Percentiles rank a stretch among this genome's conserved stretches.
Conservation (phyloP, 1,139 yeast genomes). For the Meyerozyma sp. region DNA sequence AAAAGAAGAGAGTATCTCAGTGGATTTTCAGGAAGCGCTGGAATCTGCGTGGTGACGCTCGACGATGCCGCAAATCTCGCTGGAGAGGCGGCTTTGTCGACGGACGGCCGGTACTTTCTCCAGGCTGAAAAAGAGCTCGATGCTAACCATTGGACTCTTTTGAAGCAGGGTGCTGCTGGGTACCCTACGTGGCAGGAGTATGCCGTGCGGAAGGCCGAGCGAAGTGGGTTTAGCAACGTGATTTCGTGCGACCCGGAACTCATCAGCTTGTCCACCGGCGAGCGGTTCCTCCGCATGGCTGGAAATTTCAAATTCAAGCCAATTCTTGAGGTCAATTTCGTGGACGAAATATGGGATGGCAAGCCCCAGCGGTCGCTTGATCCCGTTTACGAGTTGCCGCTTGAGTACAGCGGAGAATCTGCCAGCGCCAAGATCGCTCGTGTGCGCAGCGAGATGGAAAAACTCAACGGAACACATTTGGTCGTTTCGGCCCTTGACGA, state of each 20-base stretch:
- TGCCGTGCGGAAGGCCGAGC: constrained; percentile 29
- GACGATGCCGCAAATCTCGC: constrained; percentile 22
- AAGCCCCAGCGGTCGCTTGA: constrained; percentile 34
- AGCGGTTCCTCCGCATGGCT: constrained; percentile 17
- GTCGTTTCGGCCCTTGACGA: constrained; percentile 46
- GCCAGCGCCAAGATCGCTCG: constrained; percentile 26
- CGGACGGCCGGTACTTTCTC: constrained; percentile 54
- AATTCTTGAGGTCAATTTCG: constrained; percentile 23
- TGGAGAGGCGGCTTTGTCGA: constrained; percentile 46
- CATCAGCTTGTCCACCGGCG: constrained; percentile 29
- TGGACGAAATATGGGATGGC: constrained; percentile 38
- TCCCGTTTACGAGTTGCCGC: constrained; percentile 34
- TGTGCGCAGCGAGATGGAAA: constrained; percentile 21
- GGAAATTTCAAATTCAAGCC: constrained; percentile 27
- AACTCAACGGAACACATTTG: constrained; percentile 20
- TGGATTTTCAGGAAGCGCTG: constrained; percentile 57
- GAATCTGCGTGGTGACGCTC: constrained; percentile 47
- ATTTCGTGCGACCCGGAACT: constrained; percentile 38
- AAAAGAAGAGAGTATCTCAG: constrained; percentile 45
- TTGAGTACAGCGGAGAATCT: constrained; percentile 41
- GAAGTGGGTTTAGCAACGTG: constrained; percentile 28
- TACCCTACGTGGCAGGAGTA: constrained; percentile 35
- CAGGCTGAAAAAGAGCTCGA: constrained; percentile 43
- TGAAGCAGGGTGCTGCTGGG: constrained; percentile 34
- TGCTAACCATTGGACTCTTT: constrained; percentile 26